A percentile compares a stretch with the other conserved stretches of the same genome.
These are phyloP conservation scores for Termitomyces sp. DNA, from an alignment of 768 basidiomycete genomes.

Conservation along the genomic window DNA sequence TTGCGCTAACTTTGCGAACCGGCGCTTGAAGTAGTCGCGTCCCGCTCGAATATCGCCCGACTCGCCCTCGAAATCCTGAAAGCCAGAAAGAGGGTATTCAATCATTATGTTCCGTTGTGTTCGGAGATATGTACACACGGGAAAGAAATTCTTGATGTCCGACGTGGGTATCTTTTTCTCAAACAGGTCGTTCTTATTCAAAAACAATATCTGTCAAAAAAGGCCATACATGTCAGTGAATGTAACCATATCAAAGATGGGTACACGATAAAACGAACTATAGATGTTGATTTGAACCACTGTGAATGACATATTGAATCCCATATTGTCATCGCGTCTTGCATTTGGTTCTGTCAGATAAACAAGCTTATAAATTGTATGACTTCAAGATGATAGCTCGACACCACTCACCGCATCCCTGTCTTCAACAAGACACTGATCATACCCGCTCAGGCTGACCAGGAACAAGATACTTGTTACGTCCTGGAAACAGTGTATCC, in stretches of 20 bases:
- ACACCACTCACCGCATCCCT: conserved; percentile 71
- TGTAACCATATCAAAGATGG: neutral
- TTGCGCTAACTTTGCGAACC: conserved; percentile 77
- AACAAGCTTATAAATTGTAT: neutral
- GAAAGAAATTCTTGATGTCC: conserved; percentile 86
- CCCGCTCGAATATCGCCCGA: conserved; percentile 67
- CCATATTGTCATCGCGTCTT: conserved; percentile 98
- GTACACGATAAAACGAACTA: conserved; percentile 37
- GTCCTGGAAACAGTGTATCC: conserved; percentile 95
- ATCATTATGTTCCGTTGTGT: neutral
- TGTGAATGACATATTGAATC: conserved; percentile 97
- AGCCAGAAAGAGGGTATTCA: neutral
- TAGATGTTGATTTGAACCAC: conserved; percentile 93
- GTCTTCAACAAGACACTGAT: conserved; percentile 92
- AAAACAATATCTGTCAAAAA: conserved; percentile 71
- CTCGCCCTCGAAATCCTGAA: conserved; percentile 86
- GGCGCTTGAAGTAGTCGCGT: conserved; percentile 84
- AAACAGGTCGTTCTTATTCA: conserved; percentile 96
- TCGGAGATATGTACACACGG: conserved; percentile 37
- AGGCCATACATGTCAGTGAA: neutral
- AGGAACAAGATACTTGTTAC: conserved; percentile 91
- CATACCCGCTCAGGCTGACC: conserved; percentile 89
- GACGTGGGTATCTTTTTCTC: conserved; percentile 76
- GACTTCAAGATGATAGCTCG: neutral
- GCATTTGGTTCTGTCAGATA: conserved; percentile 84